Evolutionary conservation across 352 stramenopile genomes (phyloP).

Genomic region (Blastocystis sp.): DNA sequence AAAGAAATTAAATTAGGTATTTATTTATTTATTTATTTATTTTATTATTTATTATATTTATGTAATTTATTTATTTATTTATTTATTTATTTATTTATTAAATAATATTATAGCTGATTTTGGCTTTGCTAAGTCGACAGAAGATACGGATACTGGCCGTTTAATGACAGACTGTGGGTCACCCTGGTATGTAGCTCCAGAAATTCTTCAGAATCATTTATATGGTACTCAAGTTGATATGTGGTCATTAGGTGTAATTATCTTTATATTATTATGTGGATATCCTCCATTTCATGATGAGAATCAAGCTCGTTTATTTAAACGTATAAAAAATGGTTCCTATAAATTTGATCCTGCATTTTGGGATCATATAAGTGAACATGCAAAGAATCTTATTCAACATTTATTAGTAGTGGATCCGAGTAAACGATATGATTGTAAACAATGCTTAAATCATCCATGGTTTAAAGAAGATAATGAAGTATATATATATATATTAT

Average conservation of each 20-base stretch:
- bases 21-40: too few relatives aligned
- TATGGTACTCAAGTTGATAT: conserved; percentile 71
- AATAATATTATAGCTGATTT: conserved; percentile 54
- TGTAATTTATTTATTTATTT: too few relatives aligned
- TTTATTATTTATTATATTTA: too few relatives aligned
- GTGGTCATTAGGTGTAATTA: conserved; percentile 73
- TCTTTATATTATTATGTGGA: conserved; percentile 74
- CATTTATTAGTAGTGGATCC: conserved; percentile 43
- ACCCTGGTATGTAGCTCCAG: conserved; percentile 68
- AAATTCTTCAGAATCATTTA: conserved; percentile 62
- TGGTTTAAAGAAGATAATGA: conserved; percentile 53
- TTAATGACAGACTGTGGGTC: conserved; percentile 44
- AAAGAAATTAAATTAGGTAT: conserved; percentile 33
- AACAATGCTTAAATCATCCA: conserved; percentile 55
- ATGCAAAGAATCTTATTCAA: conserved; percentile 64
- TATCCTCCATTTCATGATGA: conserved; percentile 69
- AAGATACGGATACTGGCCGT: conserved; percentile 44
- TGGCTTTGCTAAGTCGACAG: conserved; percentile 60
- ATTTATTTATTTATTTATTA: too few relatives aligned
- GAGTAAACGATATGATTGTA: conserved; percentile 36
- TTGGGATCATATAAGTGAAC: conserved; percentile 70
- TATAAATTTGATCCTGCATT: conserved; percentile 70
- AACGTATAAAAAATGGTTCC: conserved; percentile 63
- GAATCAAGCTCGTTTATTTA: conserved; percentile 62
- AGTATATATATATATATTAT: background rate